Evolutionary conservation across 306 rosid species (phyloP), one percentile per base, ranked within the genome.

Genomic region (Lablab purpureus): DNA sequence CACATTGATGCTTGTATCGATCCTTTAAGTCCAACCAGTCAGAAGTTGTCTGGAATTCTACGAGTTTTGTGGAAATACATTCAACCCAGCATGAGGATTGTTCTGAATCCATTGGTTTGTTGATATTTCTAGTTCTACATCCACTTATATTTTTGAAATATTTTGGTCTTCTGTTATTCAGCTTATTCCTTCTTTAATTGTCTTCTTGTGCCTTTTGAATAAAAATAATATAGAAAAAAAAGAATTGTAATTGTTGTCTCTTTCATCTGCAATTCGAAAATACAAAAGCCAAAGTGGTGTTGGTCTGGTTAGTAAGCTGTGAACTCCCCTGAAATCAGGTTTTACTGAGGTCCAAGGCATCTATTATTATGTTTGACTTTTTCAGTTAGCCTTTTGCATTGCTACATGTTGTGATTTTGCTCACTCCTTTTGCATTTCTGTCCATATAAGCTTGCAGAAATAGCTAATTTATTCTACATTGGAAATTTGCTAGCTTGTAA

Each of bases 81-180:
- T 83, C 91, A 88, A 71, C 99, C 99, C 84, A 91, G 93, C 94
- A 91, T 95, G 99, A 91, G 97, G 85, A 93, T 95, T 83, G 88
- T 95, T 62, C 84, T 93, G 79, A 95, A 95, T 85, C 99, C 99
- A 28, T 45, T 95, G 99, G 99, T 95, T 76, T 83, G 97, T 81
- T 80, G 80, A 69, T 68, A 21, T 37, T 78, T 55, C 15, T 79
- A 63, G 37, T 71, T 28, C 86, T 77, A 4, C 45, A 21, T 70
- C 13, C 37, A 54, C 47, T 62, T 63, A 15, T 76, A 54, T 34
- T 10, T 73, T 22, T 64, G 51, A 63, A 72, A 41, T 19, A 73
- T 64, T 13, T 34, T 50, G 49, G n/a, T 74, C 45, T 30, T 62
- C 46, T 18, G 13, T 67, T 68, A 30, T 43, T 9, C 30, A 12